Base-by-base conservation (phyloP, 108 stramenopile species). In the Cylindrotheca closterium region DNA sequence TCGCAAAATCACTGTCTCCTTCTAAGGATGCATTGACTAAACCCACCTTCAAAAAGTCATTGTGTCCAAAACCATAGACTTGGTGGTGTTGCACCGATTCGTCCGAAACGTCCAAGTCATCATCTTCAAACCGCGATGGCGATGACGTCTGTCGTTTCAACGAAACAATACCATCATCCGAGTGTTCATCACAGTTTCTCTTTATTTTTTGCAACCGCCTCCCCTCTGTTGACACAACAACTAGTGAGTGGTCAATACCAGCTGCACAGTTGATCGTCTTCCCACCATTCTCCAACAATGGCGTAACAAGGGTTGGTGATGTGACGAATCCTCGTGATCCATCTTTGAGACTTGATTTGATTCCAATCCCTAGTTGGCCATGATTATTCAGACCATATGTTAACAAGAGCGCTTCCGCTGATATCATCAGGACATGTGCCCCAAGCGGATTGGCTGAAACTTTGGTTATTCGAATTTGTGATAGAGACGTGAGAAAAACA, bases 21-120 rank as follows among this genome's bases (percentile, higher is more conserved):
- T 53, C 55, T 23, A 71, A 55, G n/a, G 52, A 51, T 1, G 73
- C 64, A 2, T 55, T 51, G 7, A 83, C 65, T 60, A 93, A 55
- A 12, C 92, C 92, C 49, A 93, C 71, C 60, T 89, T 90, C 81
- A 78, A 82, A 37, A 75, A 67, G 45, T 85, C 69, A 58, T 93
- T 93, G 53, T 74, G 71, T 25, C 92, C 92, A 78, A 93, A 93
- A 5, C 80, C 92, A 69, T 93, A 93, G 45, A 90, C 62, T 67
- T 93, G 92, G 51, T 93, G 88, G 65, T 88, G 79, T 8, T 60
- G 49, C 30, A 75, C 53, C 23, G 81, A 72, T 56, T 73, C 51
- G 62, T 64, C 69, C 15, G 15, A 17, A 19, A 31, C 26, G 18
- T 54, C 33, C 19, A 19, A 51, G 31, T 26, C 24, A 19, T 45